Evolutionary conservation across 768 basidiomycete genomes (phyloP).

Genomic region (Coprinopsis strossmayeri): DNA sequence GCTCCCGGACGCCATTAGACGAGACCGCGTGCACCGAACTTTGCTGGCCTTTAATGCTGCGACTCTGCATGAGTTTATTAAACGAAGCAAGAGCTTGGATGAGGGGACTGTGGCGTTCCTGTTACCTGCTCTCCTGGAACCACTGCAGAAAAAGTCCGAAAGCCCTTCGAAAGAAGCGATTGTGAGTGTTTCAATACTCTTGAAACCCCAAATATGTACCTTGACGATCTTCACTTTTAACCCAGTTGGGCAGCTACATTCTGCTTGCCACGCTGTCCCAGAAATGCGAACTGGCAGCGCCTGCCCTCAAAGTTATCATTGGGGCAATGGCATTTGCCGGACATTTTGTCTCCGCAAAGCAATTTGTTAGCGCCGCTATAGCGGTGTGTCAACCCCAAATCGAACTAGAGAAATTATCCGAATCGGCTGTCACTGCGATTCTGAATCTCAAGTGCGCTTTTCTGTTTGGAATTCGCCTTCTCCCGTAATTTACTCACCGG

Average conservation of each 20-base stretch:
- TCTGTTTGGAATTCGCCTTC: not conserved
- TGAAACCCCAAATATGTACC: not conserved
- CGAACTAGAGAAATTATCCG: conserved; percentile 40
- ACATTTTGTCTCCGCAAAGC: conserved; percentile 39
- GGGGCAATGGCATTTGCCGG: conserved; percentile 46
- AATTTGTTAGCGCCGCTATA: conserved; percentile 60
- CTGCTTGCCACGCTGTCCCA: conserved; percentile 66
- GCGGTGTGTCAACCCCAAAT: conserved; percentile 62
- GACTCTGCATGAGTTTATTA: conserved; percentile 73
- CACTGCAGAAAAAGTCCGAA: conserved; percentile 35
- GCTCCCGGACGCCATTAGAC: conserved; percentile 53
- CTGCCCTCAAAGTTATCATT: conserved; percentile 57
- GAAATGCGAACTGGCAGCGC: conserved; percentile 49
- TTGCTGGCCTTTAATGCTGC: conserved; percentile 81
- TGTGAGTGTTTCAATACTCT: conserved; percentile 28
- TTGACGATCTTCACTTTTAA: not conserved
- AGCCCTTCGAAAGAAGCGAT: conserved; percentile 44
- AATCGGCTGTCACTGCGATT: conserved; percentile 33
- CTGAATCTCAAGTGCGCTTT: conserved; percentile 43
- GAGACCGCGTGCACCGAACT: conserved; percentile 51
- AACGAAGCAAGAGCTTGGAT: conserved; percentile 46
- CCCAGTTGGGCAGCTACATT: conserved; percentile 67
- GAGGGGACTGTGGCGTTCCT: conserved; percentile 63
- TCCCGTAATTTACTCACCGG: not conserved
- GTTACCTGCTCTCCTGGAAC: conserved; percentile 57